Conservation (phyloP, 768 basidiomycete species). For the Candolleomyces aberdarensis region DNA sequence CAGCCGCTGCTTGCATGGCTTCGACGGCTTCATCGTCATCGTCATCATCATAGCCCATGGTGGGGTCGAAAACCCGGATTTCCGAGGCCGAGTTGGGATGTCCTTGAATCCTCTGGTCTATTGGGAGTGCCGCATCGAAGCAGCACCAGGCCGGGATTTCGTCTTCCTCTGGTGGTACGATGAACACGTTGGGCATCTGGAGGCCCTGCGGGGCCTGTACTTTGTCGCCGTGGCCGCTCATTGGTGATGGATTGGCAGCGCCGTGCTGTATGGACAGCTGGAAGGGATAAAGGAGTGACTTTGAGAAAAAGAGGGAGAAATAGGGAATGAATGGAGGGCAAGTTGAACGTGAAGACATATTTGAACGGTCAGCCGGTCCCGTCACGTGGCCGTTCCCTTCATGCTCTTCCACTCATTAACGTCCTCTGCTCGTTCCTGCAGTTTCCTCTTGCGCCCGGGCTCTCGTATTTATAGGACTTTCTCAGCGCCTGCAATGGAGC, state of each 20-base stretch:
- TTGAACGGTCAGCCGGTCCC: constrained; percentile 12
- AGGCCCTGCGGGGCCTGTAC: constrained; percentile 9
- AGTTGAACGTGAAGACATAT: not conserved
- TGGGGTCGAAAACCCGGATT: constrained; percentile 11
- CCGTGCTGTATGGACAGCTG: constrained; percentile 2
- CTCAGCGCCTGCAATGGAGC: constrained; percentile 22
- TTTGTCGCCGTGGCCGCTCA: not conserved
- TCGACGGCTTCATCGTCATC: constrained; percentile 7
- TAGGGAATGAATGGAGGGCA: not conserved
- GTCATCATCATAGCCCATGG: not conserved
- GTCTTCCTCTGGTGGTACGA: constrained; percentile 60
- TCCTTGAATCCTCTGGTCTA: constrained; percentile 14
- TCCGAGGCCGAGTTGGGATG: constrained; percentile 13
- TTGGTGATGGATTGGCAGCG: constrained; percentile 6
- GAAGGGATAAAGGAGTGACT: constrained; percentile 2
- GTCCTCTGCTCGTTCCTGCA: not conserved
- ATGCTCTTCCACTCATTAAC: constrained; percentile 1
- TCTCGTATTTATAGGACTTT: not conserved
- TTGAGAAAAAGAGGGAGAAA: not conserved
- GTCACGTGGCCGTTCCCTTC: constrained; percentile 28
- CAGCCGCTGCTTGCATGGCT: constrained; percentile 10
- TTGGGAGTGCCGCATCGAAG: constrained; percentile 45
- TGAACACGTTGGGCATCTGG: constrained; percentile 49
- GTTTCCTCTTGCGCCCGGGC: not conserved
- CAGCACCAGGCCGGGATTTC: constrained; percentile 51